Conservation (phyloP, 495 filamentous ascomycete genomes). For the Talaromyces borbonicus region DNA sequence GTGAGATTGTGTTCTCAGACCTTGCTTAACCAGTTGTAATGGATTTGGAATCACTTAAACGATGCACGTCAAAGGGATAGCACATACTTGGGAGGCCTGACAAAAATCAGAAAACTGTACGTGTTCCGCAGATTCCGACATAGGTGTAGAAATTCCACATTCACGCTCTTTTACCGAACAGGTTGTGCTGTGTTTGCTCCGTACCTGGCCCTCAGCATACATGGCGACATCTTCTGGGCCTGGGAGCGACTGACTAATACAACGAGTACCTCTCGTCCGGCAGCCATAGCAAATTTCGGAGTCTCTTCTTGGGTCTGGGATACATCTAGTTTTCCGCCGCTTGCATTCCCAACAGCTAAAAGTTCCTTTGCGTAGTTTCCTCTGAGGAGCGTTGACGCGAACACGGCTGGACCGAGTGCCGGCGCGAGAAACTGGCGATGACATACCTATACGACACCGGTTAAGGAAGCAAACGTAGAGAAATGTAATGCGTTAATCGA, state of each 20-base stretch:
- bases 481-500: too few species aligned
- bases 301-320: constrained; percentile 14
- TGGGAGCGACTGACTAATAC: not conserved
- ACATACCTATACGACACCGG: too few species aligned
- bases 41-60: not conserved
- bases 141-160: not conserved
- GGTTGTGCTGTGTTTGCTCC: not conserved
- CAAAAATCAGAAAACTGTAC: not conserved
- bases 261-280: constrained; percentile 18
- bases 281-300: constrained; percentile 34
- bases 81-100: not conserved
- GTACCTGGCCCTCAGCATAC: too few species aligned
- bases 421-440: too few species aligned
- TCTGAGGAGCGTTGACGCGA: too few species aligned
- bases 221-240: too few species aligned
- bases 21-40: too few species aligned
- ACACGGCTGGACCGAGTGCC: too few species aligned
- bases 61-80: not conserved
- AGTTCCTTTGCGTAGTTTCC: constrained; percentile 30
- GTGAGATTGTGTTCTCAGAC: not conserved
- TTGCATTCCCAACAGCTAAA: constrained; percentile 33
- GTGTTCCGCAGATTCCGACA: not conserved
- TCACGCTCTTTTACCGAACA: not conserved
- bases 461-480: too few species aligned
- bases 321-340: constrained; percentile 27